Evolutionary conservation across 1,284 basidiomycete species (phyloP).

Genomic region (Leccinum discolor): DNA sequence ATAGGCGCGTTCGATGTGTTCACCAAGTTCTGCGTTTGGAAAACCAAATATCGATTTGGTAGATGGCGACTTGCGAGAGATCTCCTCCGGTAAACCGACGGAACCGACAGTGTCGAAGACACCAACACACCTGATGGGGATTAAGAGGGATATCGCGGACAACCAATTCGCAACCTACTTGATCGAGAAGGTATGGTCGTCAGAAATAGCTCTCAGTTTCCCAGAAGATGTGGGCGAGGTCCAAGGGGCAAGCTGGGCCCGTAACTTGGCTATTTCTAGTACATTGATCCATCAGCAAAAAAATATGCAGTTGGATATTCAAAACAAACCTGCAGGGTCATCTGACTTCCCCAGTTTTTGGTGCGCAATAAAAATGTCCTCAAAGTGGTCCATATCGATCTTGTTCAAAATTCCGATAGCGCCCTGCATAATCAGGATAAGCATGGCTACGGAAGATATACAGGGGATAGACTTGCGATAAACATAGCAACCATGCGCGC

Average conservation of each 20-base stretch:
- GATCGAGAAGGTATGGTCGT: slow-evolving; percentile 52
- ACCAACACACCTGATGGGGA: slow-evolving; percentile 55
- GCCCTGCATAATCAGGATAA: slow-evolving; percentile 38
- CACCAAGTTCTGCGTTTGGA: slow-evolving; percentile 54
- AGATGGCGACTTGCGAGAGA: slow-evolving; percentile 41
- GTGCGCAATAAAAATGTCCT: slow-evolving; percentile 57
- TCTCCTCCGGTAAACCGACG: slow-evolving; percentile 64
- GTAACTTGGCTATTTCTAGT: slow-evolving; percentile 45
- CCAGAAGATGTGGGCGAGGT: slow-evolving; percentile 49
- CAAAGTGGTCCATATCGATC: slow-evolving; percentile 70
- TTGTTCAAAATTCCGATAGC: slow-evolving; percentile 66
- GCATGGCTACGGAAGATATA: background rate
- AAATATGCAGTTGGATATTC: background rate
- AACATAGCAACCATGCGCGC: slow-evolving; percentile 70
- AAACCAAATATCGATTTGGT: slow-evolving; percentile 62
- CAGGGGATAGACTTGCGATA: slow-evolving; percentile 46
- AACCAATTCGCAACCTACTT: slow-evolving; percentile 44
- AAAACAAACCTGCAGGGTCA: slow-evolving; percentile 44
- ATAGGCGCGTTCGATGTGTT: slow-evolving; percentile 64
- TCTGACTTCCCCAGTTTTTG: slow-evolving; percentile 59
- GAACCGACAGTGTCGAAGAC: slow-evolving; percentile 77
- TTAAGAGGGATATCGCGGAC: slow-evolving; percentile 7
- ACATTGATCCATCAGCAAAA: background rate
- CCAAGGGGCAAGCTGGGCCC: slow-evolving; percentile 53
- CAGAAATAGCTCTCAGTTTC: slow-evolving; percentile 47